Evolutionary conservation across 2,329 filamentous ascomycete genomes (phyloP).

Genomic region (Alternaria brassicae): DNA sequence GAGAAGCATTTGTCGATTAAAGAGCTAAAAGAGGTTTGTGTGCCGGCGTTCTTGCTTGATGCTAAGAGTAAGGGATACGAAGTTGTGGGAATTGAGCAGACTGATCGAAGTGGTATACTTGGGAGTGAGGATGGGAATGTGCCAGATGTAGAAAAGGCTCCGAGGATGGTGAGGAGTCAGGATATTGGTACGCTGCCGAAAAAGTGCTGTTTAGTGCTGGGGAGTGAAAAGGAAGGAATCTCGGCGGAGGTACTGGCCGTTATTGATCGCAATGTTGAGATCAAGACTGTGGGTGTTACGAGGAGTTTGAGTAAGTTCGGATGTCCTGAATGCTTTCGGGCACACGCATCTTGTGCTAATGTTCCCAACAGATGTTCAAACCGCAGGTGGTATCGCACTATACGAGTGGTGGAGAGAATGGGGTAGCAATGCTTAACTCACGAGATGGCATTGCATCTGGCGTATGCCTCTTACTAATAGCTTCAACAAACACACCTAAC

Average conservation of each 20-base stretch:
- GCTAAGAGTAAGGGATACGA: slow-evolving; percentile 57
- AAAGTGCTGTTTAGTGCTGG: slow-evolving; percentile 57
- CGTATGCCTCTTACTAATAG: background rate
- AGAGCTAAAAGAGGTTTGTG: slow-evolving; percentile 40
- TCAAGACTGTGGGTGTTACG: slow-evolving; percentile 60
- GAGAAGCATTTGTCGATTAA: slow-evolving; percentile 59
- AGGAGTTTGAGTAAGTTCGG: slow-evolving; percentile 55
- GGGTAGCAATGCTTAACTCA: slow-evolving; percentile 18
- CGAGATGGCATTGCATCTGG: background rate
- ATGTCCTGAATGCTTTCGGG: background rate
- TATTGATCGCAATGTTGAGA: slow-evolving; percentile 61
- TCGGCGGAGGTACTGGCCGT: slow-evolving; percentile 57
- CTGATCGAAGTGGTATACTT: slow-evolving; percentile 57
- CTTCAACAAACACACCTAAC: background rate
- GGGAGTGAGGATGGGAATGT: slow-evolving; percentile 39
- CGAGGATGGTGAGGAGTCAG: background rate
- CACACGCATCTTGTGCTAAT: background rate
- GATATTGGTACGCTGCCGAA: slow-evolving; percentile 43
- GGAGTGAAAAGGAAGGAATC: slow-evolving; percentile 61
- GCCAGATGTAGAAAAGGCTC: background rate
- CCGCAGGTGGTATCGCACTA: slow-evolving; percentile 59
- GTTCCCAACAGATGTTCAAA: slow-evolving; percentile 55
- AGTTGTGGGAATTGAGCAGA: slow-evolving; percentile 64
- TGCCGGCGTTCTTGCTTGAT: slow-evolving; percentile 50
- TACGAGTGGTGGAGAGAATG: slow-evolving; percentile 60